Percentiles rank a stretch among this genome's conserved stretches.
Evolutionary conservation across 2,329 filamentous ascomycete species (phyloP).

Genomic region (Pseudogymnoascus sp.): DNA sequence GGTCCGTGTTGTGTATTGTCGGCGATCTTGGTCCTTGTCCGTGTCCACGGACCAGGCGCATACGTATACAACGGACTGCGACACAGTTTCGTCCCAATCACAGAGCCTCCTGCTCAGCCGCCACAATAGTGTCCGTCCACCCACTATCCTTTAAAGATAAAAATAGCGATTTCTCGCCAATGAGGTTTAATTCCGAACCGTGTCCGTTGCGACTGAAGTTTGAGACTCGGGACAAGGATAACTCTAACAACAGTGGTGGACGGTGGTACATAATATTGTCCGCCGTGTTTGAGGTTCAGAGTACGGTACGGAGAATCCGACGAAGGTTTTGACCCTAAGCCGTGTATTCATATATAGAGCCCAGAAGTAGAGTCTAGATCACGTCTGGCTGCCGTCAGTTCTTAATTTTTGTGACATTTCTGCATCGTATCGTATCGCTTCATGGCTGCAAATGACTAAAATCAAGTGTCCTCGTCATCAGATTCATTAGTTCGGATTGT

Average conservation of each 20-base stretch:
- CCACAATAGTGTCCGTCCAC: not conserved
- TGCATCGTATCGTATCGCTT: not conserved
- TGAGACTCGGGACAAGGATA: not conserved
- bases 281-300: not conserved
- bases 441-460: not conserved
- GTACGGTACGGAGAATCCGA: not conserved
- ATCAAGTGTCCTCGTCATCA: not conserved
- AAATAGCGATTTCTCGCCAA: not conserved
- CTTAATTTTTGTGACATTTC: not conserved
- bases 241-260: not conserved
- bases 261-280: not conserved
- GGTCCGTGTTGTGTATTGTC: not conserved
- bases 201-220: not conserved
- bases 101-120: slow-evolving; percentile 2
- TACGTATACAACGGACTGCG: not conserved
- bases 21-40: not conserved
- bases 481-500: not conserved
- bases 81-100: not conserved
- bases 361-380: not conserved
- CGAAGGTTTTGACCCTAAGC: not conserved
- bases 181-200: not conserved
- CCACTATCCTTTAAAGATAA: not conserved
- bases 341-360: not conserved
- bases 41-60: not conserved
- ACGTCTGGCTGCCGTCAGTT: not conserved